These are phyloP conservation scores for Eimeria acervulina DNA, from an alignment of 169 alveolate species.

Conservation along the genomic window DNA sequence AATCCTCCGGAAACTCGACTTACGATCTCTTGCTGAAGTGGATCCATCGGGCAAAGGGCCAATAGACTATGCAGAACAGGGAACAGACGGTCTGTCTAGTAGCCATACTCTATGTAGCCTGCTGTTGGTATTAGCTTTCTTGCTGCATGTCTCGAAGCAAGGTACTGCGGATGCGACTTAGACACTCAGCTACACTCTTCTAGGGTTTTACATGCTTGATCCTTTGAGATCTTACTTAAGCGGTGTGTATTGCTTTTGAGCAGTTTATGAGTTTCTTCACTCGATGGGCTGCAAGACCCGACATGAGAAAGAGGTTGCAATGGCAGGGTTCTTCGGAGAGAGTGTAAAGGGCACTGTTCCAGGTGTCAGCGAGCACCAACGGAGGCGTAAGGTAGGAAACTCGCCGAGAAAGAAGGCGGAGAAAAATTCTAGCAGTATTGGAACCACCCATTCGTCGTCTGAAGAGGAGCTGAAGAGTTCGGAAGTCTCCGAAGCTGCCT, in stretches of 20 bases:
- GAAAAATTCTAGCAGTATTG: background rate
- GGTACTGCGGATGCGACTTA: background rate
- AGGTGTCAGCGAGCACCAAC: constrained; percentile 71
- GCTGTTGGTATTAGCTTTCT: too few relatives aligned
- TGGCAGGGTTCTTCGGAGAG: constrained; percentile 79
- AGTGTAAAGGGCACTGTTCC: constrained; percentile 73
- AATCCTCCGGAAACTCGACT: constrained; percentile 57
- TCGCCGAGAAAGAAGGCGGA: constrained; percentile 15
- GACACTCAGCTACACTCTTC: background rate
- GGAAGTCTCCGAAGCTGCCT: background rate
- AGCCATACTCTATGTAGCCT: background rate
- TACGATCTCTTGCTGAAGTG: constrained; percentile 61
- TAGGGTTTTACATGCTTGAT: background rate
- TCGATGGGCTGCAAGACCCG: constrained; percentile 81
- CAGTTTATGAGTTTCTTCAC: constrained; percentile 80
- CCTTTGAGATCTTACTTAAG: background rate
- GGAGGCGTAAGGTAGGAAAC: constrained; percentile 67
- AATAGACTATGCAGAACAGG: constrained; percentile 71
- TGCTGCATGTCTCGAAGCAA: background rate
- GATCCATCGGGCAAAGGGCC: constrained; percentile 76
- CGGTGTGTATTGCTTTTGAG: constrained; percentile 26
- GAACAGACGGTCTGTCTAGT: constrained; percentile 54
- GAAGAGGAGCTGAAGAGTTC: constrained; percentile 21
- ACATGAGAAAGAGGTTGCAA: constrained; percentile 70
- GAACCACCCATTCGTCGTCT: constrained; percentile 30